phyloP scores from a whole-genome alignment of 106 monocot species.

The Dioscorea zingiberensis region DNA sequence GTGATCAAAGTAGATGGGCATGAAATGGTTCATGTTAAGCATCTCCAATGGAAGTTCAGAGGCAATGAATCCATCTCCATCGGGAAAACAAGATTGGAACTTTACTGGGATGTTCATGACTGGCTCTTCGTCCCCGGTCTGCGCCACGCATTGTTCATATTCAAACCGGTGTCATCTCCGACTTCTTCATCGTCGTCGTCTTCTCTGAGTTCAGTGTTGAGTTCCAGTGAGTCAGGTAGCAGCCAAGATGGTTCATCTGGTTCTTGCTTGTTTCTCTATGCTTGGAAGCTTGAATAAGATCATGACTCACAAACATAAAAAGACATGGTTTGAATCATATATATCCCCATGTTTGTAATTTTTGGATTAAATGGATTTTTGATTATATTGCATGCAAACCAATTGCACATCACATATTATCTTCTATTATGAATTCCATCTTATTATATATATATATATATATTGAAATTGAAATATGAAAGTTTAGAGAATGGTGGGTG shows the following conservation, averaged over 20 bases:
- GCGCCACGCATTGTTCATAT: constrained; percentile 66
- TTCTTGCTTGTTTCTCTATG: constrained; percentile 65
- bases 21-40: constrained; percentile 37
- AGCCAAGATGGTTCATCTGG: constrained; percentile 21
- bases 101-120: constrained; percentile 78
- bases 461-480: no score
- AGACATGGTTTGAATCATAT: no score
- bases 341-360: no score
- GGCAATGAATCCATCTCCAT: constrained; percentile 51
- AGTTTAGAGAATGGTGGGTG: no score
- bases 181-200: constrained; percentile 7
- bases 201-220: not conserved
- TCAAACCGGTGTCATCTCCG: constrained; percentile 27
- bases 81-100: constrained; percentile 33
- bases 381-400: no score
- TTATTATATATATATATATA: no score
- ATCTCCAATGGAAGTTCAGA: constrained; percentile 83
- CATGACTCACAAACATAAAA: no score
- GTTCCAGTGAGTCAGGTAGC: not conserved
- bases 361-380: no score
- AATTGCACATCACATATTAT: no score
- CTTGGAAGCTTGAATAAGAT: constrained; percentile 71
- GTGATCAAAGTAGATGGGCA: constrained; percentile 51
- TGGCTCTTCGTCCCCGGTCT: constrained; percentile 64
- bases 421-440: no score